Evolutionary conservation across 2,329 filamentous ascomycete genomes (phyloP).

Genomic region (Claviceps pusilla): DNA sequence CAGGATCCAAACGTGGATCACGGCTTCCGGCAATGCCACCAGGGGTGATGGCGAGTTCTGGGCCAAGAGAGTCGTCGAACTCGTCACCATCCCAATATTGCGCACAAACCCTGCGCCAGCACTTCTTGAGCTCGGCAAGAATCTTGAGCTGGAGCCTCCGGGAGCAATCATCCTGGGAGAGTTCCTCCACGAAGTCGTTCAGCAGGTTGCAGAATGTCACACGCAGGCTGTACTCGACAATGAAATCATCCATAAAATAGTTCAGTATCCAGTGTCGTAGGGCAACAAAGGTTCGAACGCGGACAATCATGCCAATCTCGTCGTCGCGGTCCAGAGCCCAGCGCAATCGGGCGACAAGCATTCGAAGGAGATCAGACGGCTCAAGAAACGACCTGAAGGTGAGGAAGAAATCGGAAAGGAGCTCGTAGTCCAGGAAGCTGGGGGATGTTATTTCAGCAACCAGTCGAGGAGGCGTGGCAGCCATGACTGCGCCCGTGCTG

Average conservation of each 20-base stretch:
- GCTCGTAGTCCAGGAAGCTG: slow-evolving; percentile 88
- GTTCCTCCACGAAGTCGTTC: slow-evolving; percentile 49
- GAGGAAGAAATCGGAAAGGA: slow-evolving; percentile 94
- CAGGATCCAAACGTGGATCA: slow-evolving; percentile 39
- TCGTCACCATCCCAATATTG: slow-evolving; percentile 74
- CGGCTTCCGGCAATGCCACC: slow-evolving; percentile 56
- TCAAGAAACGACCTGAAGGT: slow-evolving; percentile 84
- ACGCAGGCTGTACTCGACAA: slow-evolving; percentile 58
- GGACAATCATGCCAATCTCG: slow-evolving; percentile 82
- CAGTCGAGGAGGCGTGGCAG: slow-evolving; percentile 77
- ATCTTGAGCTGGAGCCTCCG: slow-evolving; percentile 60
- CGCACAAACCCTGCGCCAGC: slow-evolving; percentile 83
- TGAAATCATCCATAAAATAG: slow-evolving; percentile 92
- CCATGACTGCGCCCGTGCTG: slow-evolving; percentile 58
- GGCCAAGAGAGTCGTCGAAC: slow-evolving; percentile 44
- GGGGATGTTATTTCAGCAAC: slow-evolving; percentile 95
- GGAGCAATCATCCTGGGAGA: slow-evolving; percentile 28
- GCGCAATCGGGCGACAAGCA: slow-evolving; percentile 68
- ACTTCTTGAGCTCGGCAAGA: slow-evolving; percentile 85
- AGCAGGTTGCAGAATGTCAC: slow-evolving; percentile 66
- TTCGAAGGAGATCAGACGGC: slow-evolving; percentile 58
- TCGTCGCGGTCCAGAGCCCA: slow-evolving; percentile 75
- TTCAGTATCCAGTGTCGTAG: slow-evolving; percentile 95
- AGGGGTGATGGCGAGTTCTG: slow-evolving; percentile 55
- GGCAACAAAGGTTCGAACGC: slow-evolving; percentile 88